These are phyloP conservation scores for Pyrus communis DNA, from an alignment of 306 rosid genomes.

Conservation along the genomic window DNA sequence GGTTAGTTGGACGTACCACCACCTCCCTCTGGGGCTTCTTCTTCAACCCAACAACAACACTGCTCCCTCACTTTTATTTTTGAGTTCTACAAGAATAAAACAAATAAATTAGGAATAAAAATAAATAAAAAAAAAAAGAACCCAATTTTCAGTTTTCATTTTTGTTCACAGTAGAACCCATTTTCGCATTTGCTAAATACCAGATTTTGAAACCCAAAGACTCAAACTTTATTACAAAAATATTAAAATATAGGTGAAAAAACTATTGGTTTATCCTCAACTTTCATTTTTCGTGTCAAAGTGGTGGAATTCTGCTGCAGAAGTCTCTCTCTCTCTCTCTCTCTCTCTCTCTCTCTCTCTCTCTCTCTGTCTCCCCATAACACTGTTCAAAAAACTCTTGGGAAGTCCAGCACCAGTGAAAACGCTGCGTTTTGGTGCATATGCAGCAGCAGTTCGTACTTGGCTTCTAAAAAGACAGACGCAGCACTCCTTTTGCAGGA, in stretches of 20 bases:
- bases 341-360: slow-evolving; percentile 8
- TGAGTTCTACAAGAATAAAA: slow-evolving; percentile 9
- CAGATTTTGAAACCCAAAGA: not conserved
- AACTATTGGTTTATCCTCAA: not conserved
- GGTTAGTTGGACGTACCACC: slow-evolving; percentile 41
- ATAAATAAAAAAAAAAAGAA: not conserved
- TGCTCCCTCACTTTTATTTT: slow-evolving; percentile 9
- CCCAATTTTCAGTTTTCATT: not conserved
- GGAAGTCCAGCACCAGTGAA: not conserved
- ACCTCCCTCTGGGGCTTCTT: not conserved
- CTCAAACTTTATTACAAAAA: not conserved
- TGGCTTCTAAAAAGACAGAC: not conserved
- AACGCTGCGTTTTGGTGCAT: not conserved
- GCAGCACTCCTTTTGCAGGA: not conserved
- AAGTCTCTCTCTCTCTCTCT: not conserved
- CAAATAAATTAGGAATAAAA: not conserved
- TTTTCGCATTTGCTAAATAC: not conserved
- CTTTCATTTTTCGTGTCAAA: not conserved
- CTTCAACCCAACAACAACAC: slow-evolving; percentile 4
- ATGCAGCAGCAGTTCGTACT: not conserved
- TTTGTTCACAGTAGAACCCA: not conserved
- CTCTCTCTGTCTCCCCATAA: not conserved
- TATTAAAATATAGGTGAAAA: not conserved
- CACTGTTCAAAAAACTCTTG: not conserved
- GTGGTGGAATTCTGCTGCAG: not conserved